Evolutionary conservation across 192 early-diverging fungal genomes (phyloP), one percentile per base, ranked within the genome.

Genomic region (Gamsiella multidivaricata): DNA sequence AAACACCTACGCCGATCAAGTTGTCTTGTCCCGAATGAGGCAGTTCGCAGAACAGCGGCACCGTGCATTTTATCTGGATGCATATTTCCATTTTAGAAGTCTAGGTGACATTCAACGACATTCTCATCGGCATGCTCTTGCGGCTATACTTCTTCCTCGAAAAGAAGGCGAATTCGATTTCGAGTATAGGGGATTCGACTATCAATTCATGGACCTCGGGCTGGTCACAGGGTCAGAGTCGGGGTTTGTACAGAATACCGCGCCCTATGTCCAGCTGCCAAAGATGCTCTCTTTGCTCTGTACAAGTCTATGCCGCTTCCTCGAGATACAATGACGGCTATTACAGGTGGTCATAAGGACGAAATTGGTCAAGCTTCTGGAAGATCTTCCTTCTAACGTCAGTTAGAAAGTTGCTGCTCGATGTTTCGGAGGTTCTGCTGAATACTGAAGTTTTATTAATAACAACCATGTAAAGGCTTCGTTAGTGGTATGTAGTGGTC

Each of bases 101-200:
- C 55, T 57, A 18, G 55, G 26, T 33, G 22, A 57, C 12, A 36
- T 57, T 39, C 34, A 57, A 20, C 55, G 55, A 57, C 37, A 39
- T 57, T 57, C 36, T 15, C 11, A 43, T 57, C 58, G 58, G 56
- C 11, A 51, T 37, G 71, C 71, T 20, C 64, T 75, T 29, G 54
- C 54, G 42, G 49, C 50, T 34, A 67, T 75, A 50, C 60, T 75
- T 68, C 34, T 68, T 5, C 53, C 61, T 22, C 58, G 62, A 65
- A 58, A 49, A 49, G 36, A 46, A n/a, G n/a, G n/a, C 23, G 36
- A 42, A 39, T 18, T 51, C 54, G 53, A 52, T n/a, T 46, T 64
- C 42, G 54, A 57, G 54, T 39, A 57, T 20, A 57, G 23, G 34
- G 54, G 54, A 32, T 75, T 75, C 46, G 72, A 75, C 22, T 49